These are phyloP conservation scores for Fusarium sp. DNA, from an alignment of 2,329 filamentous ascomycete species.

Conservation along the genomic window DNA sequence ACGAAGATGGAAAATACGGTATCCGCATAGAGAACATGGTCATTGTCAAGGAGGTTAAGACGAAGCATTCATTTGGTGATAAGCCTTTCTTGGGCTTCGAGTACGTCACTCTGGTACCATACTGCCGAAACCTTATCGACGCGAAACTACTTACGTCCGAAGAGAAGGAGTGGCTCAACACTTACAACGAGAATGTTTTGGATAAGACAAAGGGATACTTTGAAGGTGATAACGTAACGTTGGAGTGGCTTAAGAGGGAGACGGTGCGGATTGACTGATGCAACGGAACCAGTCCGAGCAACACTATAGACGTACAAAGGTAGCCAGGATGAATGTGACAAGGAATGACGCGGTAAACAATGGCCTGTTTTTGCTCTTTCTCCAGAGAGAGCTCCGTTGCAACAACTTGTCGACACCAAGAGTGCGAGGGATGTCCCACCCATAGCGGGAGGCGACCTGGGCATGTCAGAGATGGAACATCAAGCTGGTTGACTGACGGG, in stretches of 20 bases:
- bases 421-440: slow-evolving; percentile 52
- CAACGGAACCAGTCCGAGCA: slow-evolving; percentile 37
- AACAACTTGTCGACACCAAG: slow-evolving; percentile 51
- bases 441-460: slow-evolving; percentile 56
- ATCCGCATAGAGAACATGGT: slow-evolving; percentile 97
- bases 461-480: slow-evolving; percentile 18
- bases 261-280: slow-evolving; percentile 67
- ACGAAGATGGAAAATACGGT: slow-evolving; percentile 93
- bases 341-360: slow-evolving; percentile 76
- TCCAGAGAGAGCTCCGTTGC: slow-evolving; percentile 53
- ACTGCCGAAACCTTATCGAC: slow-evolving; percentile 90
- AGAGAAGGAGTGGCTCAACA: slow-evolving; percentile 88
- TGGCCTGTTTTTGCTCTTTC: slow-evolving; percentile 64
- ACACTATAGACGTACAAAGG: slow-evolving; percentile 56
- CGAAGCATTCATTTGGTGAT: slow-evolving; percentile 87
- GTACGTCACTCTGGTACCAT: slow-evolving; percentile 96
- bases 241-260: slow-evolving; percentile 86
- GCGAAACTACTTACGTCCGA: slow-evolving; percentile 71
- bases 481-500: background rate
- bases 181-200: slow-evolving; percentile 82
- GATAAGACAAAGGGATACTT: slow-evolving; percentile 84
- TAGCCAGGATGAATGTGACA: slow-evolving; percentile 75
- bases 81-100: slow-evolving; percentile 96
- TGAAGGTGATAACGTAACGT: slow-evolving; percentile 73
- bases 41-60: slow-evolving; percentile 88